Evolutionary conservation across 331 rosid genomes (phyloP), one percentile per base, ranked within the genome.

Genomic region (Malus hybrid): DNA sequence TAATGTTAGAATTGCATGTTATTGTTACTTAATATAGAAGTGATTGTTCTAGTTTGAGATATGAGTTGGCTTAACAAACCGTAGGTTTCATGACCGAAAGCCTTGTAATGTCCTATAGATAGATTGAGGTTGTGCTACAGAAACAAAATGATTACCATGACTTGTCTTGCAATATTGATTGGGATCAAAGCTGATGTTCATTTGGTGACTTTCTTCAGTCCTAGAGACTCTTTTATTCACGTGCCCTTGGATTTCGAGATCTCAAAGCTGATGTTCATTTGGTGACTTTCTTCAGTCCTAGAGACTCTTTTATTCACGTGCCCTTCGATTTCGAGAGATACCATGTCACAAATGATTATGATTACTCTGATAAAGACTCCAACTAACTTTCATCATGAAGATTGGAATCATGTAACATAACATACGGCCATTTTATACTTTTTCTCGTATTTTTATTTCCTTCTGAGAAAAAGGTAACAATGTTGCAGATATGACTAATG

Each of bases 241-340:
- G 90, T 87, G 92, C 72, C 74, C 55, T 71, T 31, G 80, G 77
- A 76, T 81, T 76, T 83, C 75, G 80, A 81, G 82, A 85, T 22
- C 22, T 39, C 46, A 39, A 39, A 39, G 12, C 4, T 39, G 46
- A 39, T 39, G 77, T 73, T 76, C 76, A 71, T 73, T 56, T 59
- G 19, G 56, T 57, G 71, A 70, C 84, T 79, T 85, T 80, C 63
- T 73, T 76, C 70, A 73, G 70, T 66, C 18, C 10, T 6, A 1
- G 39, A 57, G 73, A 70, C 77, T 46, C 12, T 42, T 50, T 68
- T 46, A 52, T 80, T 83, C 92, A 86, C 84, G 90, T 87, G 92
- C 72, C 74, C 55, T 71, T 31, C 79, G 77, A 76, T 81, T 76
- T 83, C 75, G 80, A 81, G 82, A 85, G 68, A 82, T 62, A 64